phyloP scores from a whole-genome alignment of 2,329 filamentous ascomycete species.

The Trichoderma harzianum region DNA sequence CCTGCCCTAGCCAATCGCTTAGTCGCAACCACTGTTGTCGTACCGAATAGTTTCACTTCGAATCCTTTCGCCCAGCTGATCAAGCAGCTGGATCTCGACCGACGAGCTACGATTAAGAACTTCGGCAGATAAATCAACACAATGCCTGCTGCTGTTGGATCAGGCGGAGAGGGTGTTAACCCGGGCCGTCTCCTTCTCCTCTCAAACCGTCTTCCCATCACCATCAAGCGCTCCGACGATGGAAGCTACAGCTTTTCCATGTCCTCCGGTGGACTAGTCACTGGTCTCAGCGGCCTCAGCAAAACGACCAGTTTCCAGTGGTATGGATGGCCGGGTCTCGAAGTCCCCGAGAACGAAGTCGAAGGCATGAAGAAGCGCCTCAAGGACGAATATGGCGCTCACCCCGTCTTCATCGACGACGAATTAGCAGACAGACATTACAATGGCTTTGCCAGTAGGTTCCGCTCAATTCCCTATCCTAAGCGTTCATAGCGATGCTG shows the following conservation, averaged over 20 bases:
- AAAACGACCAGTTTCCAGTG: slow-evolving; percentile 95
- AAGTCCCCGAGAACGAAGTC: slow-evolving; percentile 82
- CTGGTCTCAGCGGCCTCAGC: slow-evolving; percentile 83
- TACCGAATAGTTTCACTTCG: background rate
- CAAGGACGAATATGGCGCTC: slow-evolving; percentile 82
- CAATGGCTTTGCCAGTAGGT: slow-evolving; percentile 88
- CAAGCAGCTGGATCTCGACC: background rate
- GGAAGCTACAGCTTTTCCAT: slow-evolving; percentile 91
- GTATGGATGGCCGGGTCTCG: slow-evolving; percentile 96
- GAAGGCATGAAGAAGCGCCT: slow-evolving; percentile 70
- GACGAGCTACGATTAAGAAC: background rate
- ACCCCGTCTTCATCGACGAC: slow-evolving; percentile 90
- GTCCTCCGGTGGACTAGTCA: slow-evolving; percentile 95
- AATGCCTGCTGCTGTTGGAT: slow-evolving; percentile 37
- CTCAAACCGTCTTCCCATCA: slow-evolving; percentile 93
- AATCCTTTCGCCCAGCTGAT: background rate
- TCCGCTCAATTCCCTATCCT: background rate
- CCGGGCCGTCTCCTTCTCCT: slow-evolving; percentile 70
- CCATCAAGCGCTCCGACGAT: slow-evolving; percentile 89
- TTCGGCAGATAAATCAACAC: background rate
- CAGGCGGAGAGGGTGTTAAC: slow-evolving; percentile 32
- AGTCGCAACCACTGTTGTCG: background rate
- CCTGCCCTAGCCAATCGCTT: background rate
- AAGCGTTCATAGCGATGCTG: background rate
- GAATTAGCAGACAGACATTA: slow-evolving; percentile 94